Evolutionary conservation across 192 early-diverging fungal species (phyloP), one percentile per base, ranked within the genome.

Genomic region (Gorgonomyces haynaldii): DNA sequence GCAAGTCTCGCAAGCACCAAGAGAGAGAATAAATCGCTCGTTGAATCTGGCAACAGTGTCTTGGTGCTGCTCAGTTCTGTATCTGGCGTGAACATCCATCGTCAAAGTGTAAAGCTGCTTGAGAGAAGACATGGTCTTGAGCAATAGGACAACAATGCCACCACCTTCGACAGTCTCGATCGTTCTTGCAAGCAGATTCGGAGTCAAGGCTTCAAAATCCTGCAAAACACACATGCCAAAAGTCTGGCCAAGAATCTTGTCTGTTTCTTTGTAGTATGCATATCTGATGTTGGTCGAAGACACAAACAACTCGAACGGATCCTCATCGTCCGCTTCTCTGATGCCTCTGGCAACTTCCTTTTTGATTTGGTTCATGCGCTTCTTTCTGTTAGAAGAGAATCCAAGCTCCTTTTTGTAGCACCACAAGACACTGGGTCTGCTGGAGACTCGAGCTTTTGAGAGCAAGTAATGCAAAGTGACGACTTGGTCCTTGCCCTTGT

Each of bases 341-440:
- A 86, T 80, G 1, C 95, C 95, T 20, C 84, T 66, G 51, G 90
- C 88, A 51, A 98, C 85, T 56, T 96, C 88, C 39, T 78, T 81
- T 70, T 93, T 93, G 58, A 98, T 89, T 66, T 92, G 90, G 24
- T 81, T 81, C 69, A 92, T 90, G 34, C 95, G 74, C 81, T 98
- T 96, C 61, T 95, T 94, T 51, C 92, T 83, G 66, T 98, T 87
- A 51, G 81, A 39, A 17, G 16, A n/a, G 25, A 98, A 98, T 5
- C 91, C 89, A 0, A 98, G 77, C 1, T 96, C 92, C 64, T 96
- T 98, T 58, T 98, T 96, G 74, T 98, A 98, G 69, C 95, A 98
- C 95, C 95, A 98, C 22, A 98, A 78, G n/a, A 98, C 95, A 10
- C 81, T 86, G 9, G 95, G 92, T 25, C 92, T 67, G 4, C 84